These are phyloP conservation scores for Irpex sp. DNA, from an alignment of 1,284 basidiomycete species.

Conservation along the genomic window DNA sequence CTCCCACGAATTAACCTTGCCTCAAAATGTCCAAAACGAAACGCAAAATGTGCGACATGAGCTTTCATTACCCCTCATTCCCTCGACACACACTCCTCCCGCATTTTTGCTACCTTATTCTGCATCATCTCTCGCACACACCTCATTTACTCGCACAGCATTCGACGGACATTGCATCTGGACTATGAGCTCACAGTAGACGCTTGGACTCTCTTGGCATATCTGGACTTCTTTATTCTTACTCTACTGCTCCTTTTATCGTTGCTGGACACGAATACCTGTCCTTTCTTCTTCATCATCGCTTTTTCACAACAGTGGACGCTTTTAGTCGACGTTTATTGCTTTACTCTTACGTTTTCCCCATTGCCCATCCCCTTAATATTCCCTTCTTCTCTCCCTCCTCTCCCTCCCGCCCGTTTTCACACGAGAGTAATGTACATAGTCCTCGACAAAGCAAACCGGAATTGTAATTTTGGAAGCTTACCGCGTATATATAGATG, in stretches of 20 bases:
- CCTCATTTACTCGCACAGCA: not conserved
- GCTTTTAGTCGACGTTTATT: not conserved
- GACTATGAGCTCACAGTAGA: conserved; percentile 4
- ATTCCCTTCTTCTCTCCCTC: not conserved
- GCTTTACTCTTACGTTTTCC: not conserved
- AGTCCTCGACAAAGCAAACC: not conserved
- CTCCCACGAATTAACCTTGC: conserved; percentile 11
- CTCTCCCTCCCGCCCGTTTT: not conserved
- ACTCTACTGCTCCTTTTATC: not conserved
- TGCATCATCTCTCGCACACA: not conserved
- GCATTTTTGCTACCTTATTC: not conserved
- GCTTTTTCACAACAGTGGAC: not conserved
- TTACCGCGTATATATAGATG: not conserved
- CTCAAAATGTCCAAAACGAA: not conserved
- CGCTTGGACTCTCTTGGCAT: conserved; percentile 3
- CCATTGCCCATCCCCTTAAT: not conserved
- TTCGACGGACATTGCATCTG: conserved; percentile 3
- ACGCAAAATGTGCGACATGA: conserved; percentile 2
- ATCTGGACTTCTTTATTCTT: not conserved
- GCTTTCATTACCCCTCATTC: not conserved
- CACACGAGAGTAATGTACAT: not conserved
- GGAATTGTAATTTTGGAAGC: not conserved
- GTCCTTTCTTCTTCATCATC: not conserved
- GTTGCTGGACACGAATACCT: conserved; percentile 1
- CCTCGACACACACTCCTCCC: not conserved